Conservation (phyloP, 2,329 filamentous ascomycete genomes). For the Pseudogymnoascus pannorum region DNA sequence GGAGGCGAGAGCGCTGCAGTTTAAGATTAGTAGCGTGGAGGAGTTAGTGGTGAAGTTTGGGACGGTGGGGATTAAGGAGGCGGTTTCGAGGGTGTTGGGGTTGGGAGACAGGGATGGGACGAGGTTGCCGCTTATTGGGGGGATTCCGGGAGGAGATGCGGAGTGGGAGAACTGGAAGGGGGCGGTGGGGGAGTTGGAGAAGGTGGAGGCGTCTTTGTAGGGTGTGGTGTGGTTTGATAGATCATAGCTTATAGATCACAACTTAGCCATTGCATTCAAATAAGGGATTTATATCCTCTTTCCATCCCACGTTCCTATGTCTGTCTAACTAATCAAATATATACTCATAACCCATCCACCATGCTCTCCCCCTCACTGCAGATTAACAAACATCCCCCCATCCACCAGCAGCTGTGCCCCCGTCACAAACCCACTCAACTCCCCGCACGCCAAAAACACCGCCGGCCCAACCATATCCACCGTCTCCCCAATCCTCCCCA, state of each 20-base stretch:
- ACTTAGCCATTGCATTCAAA: background rate
- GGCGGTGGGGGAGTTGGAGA: conserved; percentile 23
- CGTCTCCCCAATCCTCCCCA: conserved; percentile 66
- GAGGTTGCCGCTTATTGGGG: conserved; percentile 50
- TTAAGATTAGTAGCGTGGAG: conserved; percentile 52
- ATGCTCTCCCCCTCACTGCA: conserved; percentile 60
- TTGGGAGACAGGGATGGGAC: conserved; percentile 53
- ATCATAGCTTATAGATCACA: background rate
- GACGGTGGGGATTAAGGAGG: conserved; percentile 60
- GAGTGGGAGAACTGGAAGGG: conserved; percentile 45
- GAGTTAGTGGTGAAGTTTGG: conserved; percentile 54
- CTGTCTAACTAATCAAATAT: background rate
- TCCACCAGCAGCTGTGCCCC: conserved; percentile 81
- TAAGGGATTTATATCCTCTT: background rate
- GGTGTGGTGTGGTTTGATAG: background rate
- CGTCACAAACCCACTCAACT: conserved; percentile 73
- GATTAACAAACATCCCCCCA: conserved; percentile 81
- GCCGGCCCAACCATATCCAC: conserved; percentile 76
- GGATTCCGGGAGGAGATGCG: conserved; percentile 42
- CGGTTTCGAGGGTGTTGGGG: conserved; percentile 48
- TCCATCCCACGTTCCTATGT: background rate
- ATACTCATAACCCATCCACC: too few species aligned
- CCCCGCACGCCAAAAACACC: conserved; percentile 73
- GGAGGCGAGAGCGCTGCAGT: conserved; percentile 51
- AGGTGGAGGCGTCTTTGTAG: conserved; percentile 21